phyloP scores from a whole-genome alignment of 441 rosid species.

The Aquilaria agallochum region DNA sequence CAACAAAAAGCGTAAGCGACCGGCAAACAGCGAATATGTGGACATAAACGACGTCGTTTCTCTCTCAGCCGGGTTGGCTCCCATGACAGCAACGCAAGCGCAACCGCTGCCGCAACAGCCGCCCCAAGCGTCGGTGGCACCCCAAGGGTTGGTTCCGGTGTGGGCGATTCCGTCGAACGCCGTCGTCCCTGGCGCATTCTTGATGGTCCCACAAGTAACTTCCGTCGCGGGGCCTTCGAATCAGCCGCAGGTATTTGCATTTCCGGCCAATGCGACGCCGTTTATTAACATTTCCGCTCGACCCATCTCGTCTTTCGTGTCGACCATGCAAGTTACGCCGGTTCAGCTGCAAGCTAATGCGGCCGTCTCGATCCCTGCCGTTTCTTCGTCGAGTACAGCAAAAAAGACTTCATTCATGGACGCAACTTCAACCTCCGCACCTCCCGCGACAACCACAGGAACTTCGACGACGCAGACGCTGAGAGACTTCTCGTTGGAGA shows the following conservation, averaged over 20 bases:
- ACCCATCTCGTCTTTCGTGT: conserved; percentile 39
- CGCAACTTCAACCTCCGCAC: conserved; percentile 45
- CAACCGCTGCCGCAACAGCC: conserved; percentile 9
- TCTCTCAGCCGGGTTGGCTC: conserved; percentile 40
- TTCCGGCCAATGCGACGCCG: conserved; percentile 37
- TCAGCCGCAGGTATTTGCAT: conserved; percentile 44
- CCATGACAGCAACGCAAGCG: conserved; percentile 20
- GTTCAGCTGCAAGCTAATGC: conserved; percentile 22
- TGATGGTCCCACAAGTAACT: conserved; percentile 43
- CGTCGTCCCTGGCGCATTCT: conserved; percentile 51
- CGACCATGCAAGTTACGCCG: conserved; percentile 43
- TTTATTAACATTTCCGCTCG: conserved; percentile 26
- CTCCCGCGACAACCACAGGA: conserved; percentile 10
- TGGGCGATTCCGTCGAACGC: conserved; percentile 62
- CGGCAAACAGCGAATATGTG: conserved; percentile 43
- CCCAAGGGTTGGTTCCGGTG: conserved; percentile 55
- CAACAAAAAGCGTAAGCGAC: conserved; percentile 54
- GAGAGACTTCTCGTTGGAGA: conserved; percentile 52
- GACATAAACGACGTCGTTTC: conserved; percentile 37
- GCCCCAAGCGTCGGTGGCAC: conserved; percentile 19
- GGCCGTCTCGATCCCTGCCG: conserved; percentile 14
- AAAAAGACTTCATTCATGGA: conserved; percentile 41
- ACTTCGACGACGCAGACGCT: conserved; percentile 34
- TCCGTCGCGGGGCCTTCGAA: conserved; percentile 30
- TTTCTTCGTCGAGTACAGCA: conserved; percentile 24